Evolutionary conservation across 2,329 filamentous ascomycete species (phyloP).

Genomic region (Botrytis sinoallii): DNA sequence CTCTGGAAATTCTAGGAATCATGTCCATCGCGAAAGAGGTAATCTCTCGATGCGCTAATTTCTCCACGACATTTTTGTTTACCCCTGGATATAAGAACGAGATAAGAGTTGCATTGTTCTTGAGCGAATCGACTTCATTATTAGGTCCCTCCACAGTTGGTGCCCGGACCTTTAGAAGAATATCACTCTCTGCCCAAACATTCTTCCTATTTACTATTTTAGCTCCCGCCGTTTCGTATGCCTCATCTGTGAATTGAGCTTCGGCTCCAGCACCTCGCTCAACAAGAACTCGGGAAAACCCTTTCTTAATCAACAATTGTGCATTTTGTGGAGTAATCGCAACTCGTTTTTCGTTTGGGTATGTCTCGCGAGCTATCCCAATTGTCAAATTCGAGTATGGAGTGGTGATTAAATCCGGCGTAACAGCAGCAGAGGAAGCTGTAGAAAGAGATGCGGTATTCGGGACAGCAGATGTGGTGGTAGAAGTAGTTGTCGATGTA

Average conservation of each 20-base stretch:
- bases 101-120: constrained; percentile 69
- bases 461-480: neutral
- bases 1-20: constrained; percentile 84
- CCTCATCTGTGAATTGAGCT: constrained; percentile 74
- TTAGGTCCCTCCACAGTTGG: constrained; percentile 57
- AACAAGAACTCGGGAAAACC: constrained; percentile 72
- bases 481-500: neutral
- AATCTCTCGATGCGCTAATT: constrained; percentile 65
- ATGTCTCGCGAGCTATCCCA: constrained; percentile 77
- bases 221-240: constrained; percentile 75
- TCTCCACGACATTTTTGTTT: constrained; percentile 72
- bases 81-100: constrained; percentile 81
- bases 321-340: constrained; percentile 84
- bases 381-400: constrained; percentile 73
- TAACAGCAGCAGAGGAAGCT: constrained; percentile 10
- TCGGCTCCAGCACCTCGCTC: constrained; percentile 76
- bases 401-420: constrained; percentile 21
- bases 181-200: constrained; percentile 74
- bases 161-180: constrained; percentile 79
- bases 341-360: constrained; percentile 74
- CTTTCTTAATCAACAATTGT: constrained; percentile 78
- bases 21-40: constrained; percentile 90
- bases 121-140: constrained; percentile 66
- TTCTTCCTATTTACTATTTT: constrained; percentile 65
- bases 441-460: constrained; percentile 9